phyloP scores from a whole-genome alignment of 2,329 filamentous ascomycete species.

The Aspergillus cejpii region DNA sequence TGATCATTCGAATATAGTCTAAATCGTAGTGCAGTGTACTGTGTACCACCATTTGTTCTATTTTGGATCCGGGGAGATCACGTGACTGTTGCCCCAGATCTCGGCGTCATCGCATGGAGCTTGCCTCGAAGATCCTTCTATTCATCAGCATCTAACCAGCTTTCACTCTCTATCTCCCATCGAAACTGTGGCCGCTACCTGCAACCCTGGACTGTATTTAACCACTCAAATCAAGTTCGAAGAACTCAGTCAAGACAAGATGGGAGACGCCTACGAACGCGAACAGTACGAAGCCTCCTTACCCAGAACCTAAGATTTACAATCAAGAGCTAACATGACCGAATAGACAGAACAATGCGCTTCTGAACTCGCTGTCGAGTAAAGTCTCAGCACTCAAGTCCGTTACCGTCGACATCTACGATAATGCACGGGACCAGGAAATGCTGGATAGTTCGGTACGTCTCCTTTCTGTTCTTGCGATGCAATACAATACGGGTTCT shows the following conservation, averaged over 20 bases:
- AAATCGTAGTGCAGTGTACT: background rate
- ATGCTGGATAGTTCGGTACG: conserved; percentile 80
- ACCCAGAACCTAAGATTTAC: background rate
- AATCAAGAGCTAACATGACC: background rate
- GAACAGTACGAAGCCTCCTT: conserved; percentile 50
- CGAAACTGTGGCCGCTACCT: background rate
- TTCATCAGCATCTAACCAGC: background rate
- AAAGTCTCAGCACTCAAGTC: conserved; percentile 90
- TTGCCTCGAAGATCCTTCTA: background rate
- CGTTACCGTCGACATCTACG: conserved; percentile 96
- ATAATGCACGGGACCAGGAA: conserved; percentile 81
- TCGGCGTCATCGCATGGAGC: background rate
- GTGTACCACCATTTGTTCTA: no score
- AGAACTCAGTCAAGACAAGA: conserved; percentile 32
- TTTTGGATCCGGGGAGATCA: background rate
- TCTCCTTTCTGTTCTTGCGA: conserved; percentile 13
- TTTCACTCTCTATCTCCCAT: background rate
- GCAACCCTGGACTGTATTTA: no score
- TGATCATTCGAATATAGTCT: background rate
- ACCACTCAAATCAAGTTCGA: background rate
- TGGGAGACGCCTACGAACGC: conserved; percentile 73
- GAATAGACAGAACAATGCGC: conserved; percentile 79
- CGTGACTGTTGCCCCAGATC: conserved; percentile 3
- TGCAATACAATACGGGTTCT: background rate
- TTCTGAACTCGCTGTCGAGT: conserved; percentile 78